Conservation (phyloP, 164 flowering plant genomes). For the Aristolochia fimbriata region DNA sequence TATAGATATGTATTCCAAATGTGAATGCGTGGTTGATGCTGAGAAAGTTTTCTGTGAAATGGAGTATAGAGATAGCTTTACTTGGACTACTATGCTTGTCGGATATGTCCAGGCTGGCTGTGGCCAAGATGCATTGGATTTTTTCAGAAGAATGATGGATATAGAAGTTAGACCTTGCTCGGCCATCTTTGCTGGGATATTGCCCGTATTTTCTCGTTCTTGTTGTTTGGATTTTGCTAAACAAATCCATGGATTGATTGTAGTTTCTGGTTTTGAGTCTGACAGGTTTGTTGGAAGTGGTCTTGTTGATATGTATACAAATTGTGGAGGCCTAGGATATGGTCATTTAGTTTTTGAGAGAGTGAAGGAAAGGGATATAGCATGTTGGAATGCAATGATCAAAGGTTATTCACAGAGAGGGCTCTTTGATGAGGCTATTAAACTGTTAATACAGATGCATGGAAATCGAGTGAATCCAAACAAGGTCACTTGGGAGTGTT, state of each 20-base stretch:
- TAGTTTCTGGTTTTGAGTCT: constrained; percentile 10
- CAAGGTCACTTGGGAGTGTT: constrained; percentile 17
- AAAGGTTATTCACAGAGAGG: constrained; percentile 16
- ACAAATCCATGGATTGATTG: constrained; percentile 23
- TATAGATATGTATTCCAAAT: constrained; percentile 24
- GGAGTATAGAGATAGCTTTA: constrained; percentile 14
- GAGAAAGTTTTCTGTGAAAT: constrained; percentile 12
- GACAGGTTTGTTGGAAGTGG: constrained; percentile 22
- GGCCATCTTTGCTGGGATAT: constrained; percentile 18
- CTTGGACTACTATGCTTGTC: constrained; percentile 21
- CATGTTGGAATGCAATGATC: constrained; percentile 24
- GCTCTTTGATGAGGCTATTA: constrained; percentile 14
- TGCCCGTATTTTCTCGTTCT: constrained; percentile 20
- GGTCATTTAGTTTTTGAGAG: constrained; percentile 17
- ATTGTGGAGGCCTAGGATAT: constrained; percentile 18
- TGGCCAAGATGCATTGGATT: constrained; percentile 11
- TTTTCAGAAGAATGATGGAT: constrained; percentile 18
- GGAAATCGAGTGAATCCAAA: constrained; percentile 13
- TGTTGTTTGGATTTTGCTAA: constrained; percentile 14
- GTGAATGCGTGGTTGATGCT: constrained; percentile 18
- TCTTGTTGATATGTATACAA: constrained; percentile 18
- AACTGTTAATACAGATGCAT: constrained; percentile 13
- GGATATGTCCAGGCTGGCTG: constrained; percentile 17
- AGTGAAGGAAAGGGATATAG: constrained; percentile 17
- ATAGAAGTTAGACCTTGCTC: constrained; percentile 13